Base-by-base conservation (phyloP, 257 asterid genomes). In the Thymus quinquecostatus region DNA sequence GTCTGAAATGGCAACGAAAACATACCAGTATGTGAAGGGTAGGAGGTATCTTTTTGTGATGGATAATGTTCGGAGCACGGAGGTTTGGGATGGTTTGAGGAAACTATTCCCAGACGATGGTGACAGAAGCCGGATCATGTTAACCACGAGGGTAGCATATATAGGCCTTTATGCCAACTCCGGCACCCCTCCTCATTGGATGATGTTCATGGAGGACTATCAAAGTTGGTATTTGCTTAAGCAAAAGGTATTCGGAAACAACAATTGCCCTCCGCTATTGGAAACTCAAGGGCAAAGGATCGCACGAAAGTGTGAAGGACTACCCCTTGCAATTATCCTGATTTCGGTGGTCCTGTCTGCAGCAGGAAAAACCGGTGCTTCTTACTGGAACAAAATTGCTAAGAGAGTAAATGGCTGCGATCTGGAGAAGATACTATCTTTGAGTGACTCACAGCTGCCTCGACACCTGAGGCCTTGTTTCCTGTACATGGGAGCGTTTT, bases 381-480 rank as follows among this genome's bases (percentile, higher is more conserved):
- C 61, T 6, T 21, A 21, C 49, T 61, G 75, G 44, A 10, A 71
- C 21, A 0, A 21, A 21, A 21, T 34, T 36, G 14, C 48, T 0
- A 70, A 33, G 0, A 0, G 4, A 1, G 34, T 21, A 7, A 10
- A 34, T 14, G 60, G 40, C 10, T 49, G 27, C 1, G 13, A 34
- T 1, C 10, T 14, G 9, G 74, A 45, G 11, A 8, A 44, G 66
- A 34, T 71, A 59, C 33, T 71, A 11, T 71, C 62, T 7, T 49
- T 60, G 62, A 49, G 69, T 36, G 60, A 60, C 53, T 10, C 8
- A 1, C 10, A 33, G 33, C 27, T 71, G 62, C 76, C 76, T 60
- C 69, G 49, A 48, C 69, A 49, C 50, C 21, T 60, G 12, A 60
- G 69, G 61, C 45, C 69, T 0, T 60, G 69, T 38, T 71, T 71